Evolutionary conservation across 139 green algal species (phyloP).

Genomic region (Pleodorina starrii): DNA sequence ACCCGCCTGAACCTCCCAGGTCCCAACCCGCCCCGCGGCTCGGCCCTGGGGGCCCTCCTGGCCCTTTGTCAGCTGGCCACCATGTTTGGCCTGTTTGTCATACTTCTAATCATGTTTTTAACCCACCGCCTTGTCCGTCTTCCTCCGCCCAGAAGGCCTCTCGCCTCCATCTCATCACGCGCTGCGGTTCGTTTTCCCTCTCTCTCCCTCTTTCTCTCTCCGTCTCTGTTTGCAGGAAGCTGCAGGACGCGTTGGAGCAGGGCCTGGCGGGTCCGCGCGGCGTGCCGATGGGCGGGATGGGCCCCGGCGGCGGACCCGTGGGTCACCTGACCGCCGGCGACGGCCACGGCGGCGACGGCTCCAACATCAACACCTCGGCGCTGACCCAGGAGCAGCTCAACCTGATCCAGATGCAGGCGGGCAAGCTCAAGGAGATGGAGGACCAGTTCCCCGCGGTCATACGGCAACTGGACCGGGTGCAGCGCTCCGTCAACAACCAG

Average conservation of each 20-base stretch:
- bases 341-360: background rate
- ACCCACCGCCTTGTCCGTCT: no score
- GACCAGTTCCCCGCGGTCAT: slow-evolving; percentile 63
- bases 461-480: slow-evolving; percentile 61
- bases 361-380: slow-evolving; percentile 30
- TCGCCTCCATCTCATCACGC: no score
- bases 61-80: no score
- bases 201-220: no score
- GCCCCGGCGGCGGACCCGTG: slow-evolving; percentile 4
- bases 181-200: no score
- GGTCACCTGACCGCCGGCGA: background rate
- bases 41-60: no score
- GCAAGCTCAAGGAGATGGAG: slow-evolving; percentile 59
- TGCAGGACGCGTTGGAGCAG: slow-evolving; percentile 35
- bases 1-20: no score
- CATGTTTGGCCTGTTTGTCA: no score
- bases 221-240: slow-evolving; percentile 13
- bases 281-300: background rate
- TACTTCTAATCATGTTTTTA: no score
- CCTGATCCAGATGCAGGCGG: slow-evolving; percentile 52
- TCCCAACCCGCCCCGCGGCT: no score
- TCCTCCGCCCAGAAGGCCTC: no score
- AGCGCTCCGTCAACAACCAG: slow-evolving; percentile 66
- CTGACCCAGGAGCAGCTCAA: slow-evolving; percentile 55
- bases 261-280: slow-evolving; percentile 15